Percentiles rank a stretch among this genome's conserved stretches.
These are phyloP conservation scores for Epichloe festucae DNA, from an alignment of 2,329 filamentous ascomycete species.

Conservation along the genomic window DNA sequence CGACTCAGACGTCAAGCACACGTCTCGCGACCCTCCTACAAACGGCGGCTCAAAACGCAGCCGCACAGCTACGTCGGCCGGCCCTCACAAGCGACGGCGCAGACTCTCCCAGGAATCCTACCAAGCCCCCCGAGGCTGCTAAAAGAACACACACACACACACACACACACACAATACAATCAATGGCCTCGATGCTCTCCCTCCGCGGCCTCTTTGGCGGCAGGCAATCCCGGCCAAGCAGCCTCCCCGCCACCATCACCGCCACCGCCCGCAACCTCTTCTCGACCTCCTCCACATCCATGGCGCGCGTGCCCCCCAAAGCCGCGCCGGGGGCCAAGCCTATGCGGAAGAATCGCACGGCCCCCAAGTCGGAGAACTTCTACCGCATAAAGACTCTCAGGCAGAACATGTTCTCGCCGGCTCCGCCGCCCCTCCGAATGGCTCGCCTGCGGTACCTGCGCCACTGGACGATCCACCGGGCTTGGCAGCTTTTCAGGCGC, in stretches of 20 bases:
- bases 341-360: slow-evolving; percentile 15
- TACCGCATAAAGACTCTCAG: slow-evolving; percentile 31
- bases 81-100: not conserved
- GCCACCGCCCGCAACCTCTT: slow-evolving; percentile 14
- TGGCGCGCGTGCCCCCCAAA: slow-evolving; percentile 18
- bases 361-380: slow-evolving; percentile 25
- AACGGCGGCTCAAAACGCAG: not conserved
- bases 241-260: not conserved
- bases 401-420: slow-evolving; percentile 35
- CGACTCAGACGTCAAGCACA: not conserved
- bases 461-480: slow-evolving; percentile 98
- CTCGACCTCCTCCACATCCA: slow-evolving; percentile 18
- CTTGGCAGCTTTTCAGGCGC: slow-evolving; percentile 71
- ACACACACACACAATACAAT: not conserved
- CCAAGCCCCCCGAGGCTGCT: not conserved
- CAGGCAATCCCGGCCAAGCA: slow-evolving; percentile 8
- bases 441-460: slow-evolving; percentile 75
- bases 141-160: not conserved
- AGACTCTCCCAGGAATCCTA: not conserved
- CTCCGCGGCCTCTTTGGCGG: slow-evolving; percentile 18
- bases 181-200: slow-evolving; percentile 18
- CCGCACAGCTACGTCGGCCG: not conserved
- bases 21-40: not conserved
- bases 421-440: slow-evolving; percentile 66
- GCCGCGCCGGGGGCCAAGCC: slow-evolving; percentile 13